A percentile compares a stretch with the other conserved stretches of the same genome.
Evolutionary conservation across 1,139 yeast genomes (phyloP).

Genomic region (Debaryomyces psychrophilus): DNA sequence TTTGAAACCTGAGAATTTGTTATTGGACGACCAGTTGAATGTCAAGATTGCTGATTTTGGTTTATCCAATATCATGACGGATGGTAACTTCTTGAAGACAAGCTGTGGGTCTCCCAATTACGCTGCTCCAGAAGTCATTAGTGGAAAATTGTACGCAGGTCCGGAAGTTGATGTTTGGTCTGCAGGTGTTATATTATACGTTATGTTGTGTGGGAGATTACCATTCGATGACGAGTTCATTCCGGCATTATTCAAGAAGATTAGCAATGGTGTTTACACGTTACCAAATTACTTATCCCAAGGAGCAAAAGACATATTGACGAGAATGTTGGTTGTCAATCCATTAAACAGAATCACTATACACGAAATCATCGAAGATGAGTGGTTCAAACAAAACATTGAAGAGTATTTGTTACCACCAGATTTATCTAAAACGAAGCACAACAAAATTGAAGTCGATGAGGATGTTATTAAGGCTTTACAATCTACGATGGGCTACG

Average conservation of each 20-base stretch:
- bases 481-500: slow-evolving; percentile 90
- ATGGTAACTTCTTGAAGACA: slow-evolving; percentile 93
- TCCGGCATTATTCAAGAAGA: slow-evolving; percentile 93
- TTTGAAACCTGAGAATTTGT: slow-evolving; percentile 89
- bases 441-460: slow-evolving; percentile 58
- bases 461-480: slow-evolving; percentile 80
- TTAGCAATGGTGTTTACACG: slow-evolving; percentile 92
- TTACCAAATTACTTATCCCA: slow-evolving; percentile 85
- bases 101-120: slow-evolving; percentile 97
- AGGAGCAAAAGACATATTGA: slow-evolving; percentile 85
- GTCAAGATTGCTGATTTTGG: slow-evolving; percentile 98
- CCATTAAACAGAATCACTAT: slow-evolving; percentile 95
- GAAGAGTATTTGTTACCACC: slow-evolving; percentile 84
- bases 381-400: slow-evolving; percentile 87
- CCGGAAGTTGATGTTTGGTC: slow-evolving; percentile 99
- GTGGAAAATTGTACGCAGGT: slow-evolving; percentile 96
- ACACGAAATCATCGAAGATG: slow-evolving; percentile 91
- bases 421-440: slow-evolving; percentile 49
- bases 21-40: slow-evolving; percentile 86
- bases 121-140: slow-evolving; percentile 97
- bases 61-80: slow-evolving; percentile 94
- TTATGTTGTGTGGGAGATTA: slow-evolving; percentile 94
- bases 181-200: slow-evolving; percentile 93
- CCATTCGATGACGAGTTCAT: slow-evolving; percentile 98
- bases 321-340: slow-evolving; percentile 94